Base-by-base conservation (phyloP, 805 yeast species). In the Scheffersomyces lignosus region DNA sequence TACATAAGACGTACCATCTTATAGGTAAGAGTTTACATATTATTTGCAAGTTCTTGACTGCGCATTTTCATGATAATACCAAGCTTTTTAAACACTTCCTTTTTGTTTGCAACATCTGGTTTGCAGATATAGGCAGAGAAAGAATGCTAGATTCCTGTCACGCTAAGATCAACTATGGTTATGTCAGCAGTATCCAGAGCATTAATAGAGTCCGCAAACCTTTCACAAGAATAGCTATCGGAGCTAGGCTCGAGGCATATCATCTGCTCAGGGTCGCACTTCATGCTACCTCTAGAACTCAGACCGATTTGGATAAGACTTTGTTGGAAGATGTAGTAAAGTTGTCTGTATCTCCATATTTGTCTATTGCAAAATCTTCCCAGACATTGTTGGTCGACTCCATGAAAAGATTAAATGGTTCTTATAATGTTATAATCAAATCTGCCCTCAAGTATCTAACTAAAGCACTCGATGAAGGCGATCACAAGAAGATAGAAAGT, bases 81-180 rank as follows among this genome's bases (percentile, higher is more conserved):
- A 75, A 77, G 9, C 54, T 84, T 4, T 74, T 81, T 53, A 78
- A 78, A 43, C 76, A 79, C 31, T 70, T 83, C 23, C 60, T 88
- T 22, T 77, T 78, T 50, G 80, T 83, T 3, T 54, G 83, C 29
- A 79, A 83, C 43, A 77, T 83, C 5, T 93, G 95, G 87, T 81
- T 83, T 48, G 70, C 83, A 17, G 93, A 88, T 52, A 83, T 83
- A 17, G 95, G 96, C 2, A 73, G 77, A 37, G 95, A 87, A 47
- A 65, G 83, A 9, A 59, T 82, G 1, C 72, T 81, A 33, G 80
- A 73, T 28, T 64, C 73, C 3, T 77, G 80, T 40, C 81, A 79
- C 30, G 75, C 81, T 4, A 64, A 66, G 25, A 66, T 82, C 23
- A 77, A 78, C 31, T 77, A 80, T 40, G 68, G 72, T 0, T 80